Evolutionary conservation across 176 grass and related monocot species (phyloP).

Genomic region (Hordeum vulgare): DNA sequence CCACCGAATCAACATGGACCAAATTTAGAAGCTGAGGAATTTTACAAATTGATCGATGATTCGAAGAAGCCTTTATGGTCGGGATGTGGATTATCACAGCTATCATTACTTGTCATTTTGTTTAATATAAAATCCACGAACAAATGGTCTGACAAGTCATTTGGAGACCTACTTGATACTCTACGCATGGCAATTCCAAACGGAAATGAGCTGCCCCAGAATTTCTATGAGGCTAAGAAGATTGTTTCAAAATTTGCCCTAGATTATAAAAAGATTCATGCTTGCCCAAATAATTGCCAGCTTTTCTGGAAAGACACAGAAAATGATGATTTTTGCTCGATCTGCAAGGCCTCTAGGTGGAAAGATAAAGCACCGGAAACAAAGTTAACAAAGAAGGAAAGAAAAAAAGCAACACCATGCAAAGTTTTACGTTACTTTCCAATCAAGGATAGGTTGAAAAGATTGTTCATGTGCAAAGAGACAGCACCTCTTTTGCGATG

Average conservation of each 20-base stretch:
- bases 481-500: background rate
- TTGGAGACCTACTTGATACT: background rate
- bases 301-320: no score
- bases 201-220: background rate
- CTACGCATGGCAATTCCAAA: background rate
- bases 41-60: background rate
- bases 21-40: constrained; percentile 7
- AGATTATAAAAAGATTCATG: constrained; percentile 1
- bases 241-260: constrained; percentile 9
- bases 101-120: constrained; percentile 14
- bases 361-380: background rate
- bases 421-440: background rate
- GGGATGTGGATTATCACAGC: background rate
- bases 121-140: constrained; percentile 12
- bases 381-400: background rate
- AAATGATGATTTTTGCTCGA: no score
- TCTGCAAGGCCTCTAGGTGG: background rate
- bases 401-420: background rate
- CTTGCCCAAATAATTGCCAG: constrained; percentile 13
- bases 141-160: background rate
- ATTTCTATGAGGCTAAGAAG: constrained; percentile 6
- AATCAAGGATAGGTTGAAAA: background rate
- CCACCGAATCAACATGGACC: background rate
- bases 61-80: background rate
- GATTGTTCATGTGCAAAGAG: background rate